Percentiles rank a stretch among this genome's conserved stretches.
phyloP scores from a whole-genome alignment of 1,284 basidiomycete genomes.

The Omphalotus olearius region DNA sequence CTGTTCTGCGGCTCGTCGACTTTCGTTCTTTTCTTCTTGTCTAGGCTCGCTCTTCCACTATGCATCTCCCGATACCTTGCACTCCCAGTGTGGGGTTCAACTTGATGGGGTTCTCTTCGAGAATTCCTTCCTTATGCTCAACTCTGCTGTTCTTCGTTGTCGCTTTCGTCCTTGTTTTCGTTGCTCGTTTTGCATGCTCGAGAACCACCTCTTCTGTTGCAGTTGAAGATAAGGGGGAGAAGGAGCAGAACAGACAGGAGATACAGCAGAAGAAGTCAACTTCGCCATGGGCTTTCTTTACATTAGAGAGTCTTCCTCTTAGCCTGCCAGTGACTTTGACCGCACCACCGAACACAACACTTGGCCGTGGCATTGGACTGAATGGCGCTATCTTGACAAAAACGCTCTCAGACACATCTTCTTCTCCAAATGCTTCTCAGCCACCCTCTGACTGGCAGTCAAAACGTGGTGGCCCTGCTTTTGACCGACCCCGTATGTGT shows the following conservation, averaged over 20 bases:
- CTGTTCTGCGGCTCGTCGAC: background rate
- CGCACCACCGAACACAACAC: slow-evolving; percentile 15
- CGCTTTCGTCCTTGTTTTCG: slow-evolving; percentile 1
- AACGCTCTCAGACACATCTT: background rate
- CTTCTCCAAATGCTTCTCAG: background rate
- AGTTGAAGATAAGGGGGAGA: slow-evolving; percentile 6
- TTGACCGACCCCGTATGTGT: slow-evolving; percentile 33
- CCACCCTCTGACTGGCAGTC: slow-evolving; percentile 3
- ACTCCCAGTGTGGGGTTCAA: slow-evolving; percentile 11
- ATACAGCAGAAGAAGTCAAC: slow-evolving; percentile 13
- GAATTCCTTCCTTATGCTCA: slow-evolving; percentile 2
- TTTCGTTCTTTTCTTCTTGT: slow-evolving; percentile 1
- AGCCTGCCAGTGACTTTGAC: slow-evolving; percentile 27
- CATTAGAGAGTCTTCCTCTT: slow-evolving; percentile 30
- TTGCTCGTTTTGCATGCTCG: slow-evolving; percentile 1
- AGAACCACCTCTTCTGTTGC: background rate
- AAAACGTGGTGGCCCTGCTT: slow-evolving; percentile 28
- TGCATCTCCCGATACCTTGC: slow-evolving; percentile 15
- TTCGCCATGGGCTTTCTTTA: slow-evolving; percentile 30
- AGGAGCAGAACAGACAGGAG: slow-evolving; percentile 2
- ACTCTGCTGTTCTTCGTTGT: slow-evolving; percentile 8
- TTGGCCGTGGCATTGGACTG: slow-evolving; percentile 24
- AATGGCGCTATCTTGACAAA: slow-evolving; percentile 16
- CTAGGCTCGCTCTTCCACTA: slow-evolving; percentile 3
- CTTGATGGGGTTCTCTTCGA: slow-evolving; percentile 11